Evolutionary conservation across 768 basidiomycete species (phyloP), one percentile per base, ranked within the genome.

Genomic region (Suillus tomentosus): DNA sequence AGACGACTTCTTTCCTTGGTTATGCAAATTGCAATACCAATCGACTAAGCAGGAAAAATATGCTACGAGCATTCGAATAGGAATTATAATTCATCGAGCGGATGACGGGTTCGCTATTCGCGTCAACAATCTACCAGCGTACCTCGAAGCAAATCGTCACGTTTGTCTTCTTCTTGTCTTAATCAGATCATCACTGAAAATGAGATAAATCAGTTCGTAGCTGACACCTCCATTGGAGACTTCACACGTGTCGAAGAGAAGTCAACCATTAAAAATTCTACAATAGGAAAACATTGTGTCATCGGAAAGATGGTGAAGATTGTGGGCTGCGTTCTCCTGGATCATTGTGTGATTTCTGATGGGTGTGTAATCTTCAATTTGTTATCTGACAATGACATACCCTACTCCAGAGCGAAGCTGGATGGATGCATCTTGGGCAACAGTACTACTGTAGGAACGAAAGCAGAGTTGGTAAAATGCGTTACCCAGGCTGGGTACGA

Each of bases 1-100:
- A 59, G 91, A 96, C 74, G 94, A 97, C 65, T 92, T 97, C 70
- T 73, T 98, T 13, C 96, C 96, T 0, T 97, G 95, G 93, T 72
- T 97, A 62, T 91, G 94, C 78, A 95, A 93, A 72, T 79, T 92
- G 7, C 91, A 92, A 66, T 94, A 94, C 73, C 88, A 88, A 64
- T 78, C 79, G 11, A 80, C 81, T 17, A 88, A 86, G 68, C 79
- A 80, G 67, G 76, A 74, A 55, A 89, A 87, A 76, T 91, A 91
- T 66, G 83, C 76, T 17, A 78, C 81, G 48, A 87, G 81, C 66
- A 76, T 94, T 31, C 83, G 89, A 62, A 82, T 93, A 37, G 87
- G 90, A 15, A 75, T 91, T 8, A 70, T 90, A 27, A 77, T 89
- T 10, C 87, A 92, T 67, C 79, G 80, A 37, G 75, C 80, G 4